phyloP scores from a whole-genome alignment of 306 rosid genomes.

The Carpinus fangiana region DNA sequence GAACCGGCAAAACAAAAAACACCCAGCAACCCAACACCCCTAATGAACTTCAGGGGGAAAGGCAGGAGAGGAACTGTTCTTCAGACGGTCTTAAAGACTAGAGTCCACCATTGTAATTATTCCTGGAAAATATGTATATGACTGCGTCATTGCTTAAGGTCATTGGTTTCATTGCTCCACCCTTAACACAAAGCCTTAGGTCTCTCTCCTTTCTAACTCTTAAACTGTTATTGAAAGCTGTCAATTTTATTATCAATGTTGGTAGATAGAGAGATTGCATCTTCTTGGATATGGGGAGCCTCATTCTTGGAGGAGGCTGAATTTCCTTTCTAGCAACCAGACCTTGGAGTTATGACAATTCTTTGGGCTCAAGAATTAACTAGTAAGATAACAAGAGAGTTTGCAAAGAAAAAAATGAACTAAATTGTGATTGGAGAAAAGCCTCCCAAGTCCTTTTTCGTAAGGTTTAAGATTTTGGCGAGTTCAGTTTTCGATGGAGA shows the following conservation, averaged over 20 bases:
- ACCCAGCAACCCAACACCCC: too few relatives aligned
- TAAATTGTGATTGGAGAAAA: constrained; percentile 19
- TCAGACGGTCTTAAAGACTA: not conserved
- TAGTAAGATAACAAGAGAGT: constrained; percentile 9
- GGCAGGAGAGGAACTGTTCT: not conserved
- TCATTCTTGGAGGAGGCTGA: constrained; percentile 21
- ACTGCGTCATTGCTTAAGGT: not conserved
- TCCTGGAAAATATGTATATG: not conserved
- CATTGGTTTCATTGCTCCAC: not conserved
- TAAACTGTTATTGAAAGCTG: constrained; percentile 12
- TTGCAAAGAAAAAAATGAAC: not conserved
- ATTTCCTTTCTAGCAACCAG: constrained; percentile 16
- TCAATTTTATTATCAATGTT: constrained; percentile 7
- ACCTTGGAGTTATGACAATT: constrained; percentile 1
- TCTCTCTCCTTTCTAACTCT: constrained; percentile 7
- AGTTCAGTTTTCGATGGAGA: constrained; percentile 48
- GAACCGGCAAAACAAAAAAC: too few relatives aligned
- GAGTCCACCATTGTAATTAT: not conserved
- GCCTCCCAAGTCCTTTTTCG: constrained; percentile 23
- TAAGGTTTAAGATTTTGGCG: constrained; percentile 38
- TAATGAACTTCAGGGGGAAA: too few relatives aligned
- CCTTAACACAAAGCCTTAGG: not conserved
- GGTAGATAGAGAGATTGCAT: not conserved
- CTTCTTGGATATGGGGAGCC: constrained; percentile 19
- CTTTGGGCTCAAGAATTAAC: not conserved